Evolutionary conservation across 108 stramenopile genomes (phyloP), one percentile per base, ranked within the genome.

Genomic region (Epithemia pelagica): DNA sequence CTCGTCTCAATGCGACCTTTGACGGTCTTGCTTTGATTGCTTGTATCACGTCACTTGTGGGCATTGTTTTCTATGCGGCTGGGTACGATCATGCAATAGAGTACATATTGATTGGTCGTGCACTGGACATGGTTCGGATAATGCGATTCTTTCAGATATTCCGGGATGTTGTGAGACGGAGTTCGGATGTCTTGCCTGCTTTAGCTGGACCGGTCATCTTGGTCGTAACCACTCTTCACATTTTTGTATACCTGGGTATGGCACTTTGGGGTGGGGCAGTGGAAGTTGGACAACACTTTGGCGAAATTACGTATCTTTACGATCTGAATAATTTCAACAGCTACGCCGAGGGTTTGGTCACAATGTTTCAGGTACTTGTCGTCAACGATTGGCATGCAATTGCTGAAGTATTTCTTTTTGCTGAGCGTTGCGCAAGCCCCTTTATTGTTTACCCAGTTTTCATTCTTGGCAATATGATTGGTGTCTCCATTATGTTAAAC

Each of bases 311-410:
- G 21, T 79, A 79, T 0, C 30, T 74, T 1, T 86, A 86, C 68
- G 78, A 79, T 61, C 66, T 86, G 59, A 86, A 86, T 71, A 86
- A 86, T 32, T 86, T 86, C 77, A 86, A 86, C 58, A 58, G 61
- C 22, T 86, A 86, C 61, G 25, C 32, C 21, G 64, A 72, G 51
- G 84, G 84, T 28, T 31, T 86, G 62, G 70, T 86, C 7, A 80
- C 84, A 1, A 69, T 86, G 76, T 86, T 86, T 58, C 70, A 86
- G 30, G 59, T 86, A 22, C 33, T 82, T 21, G 79, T 82, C 52
- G 81, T 82, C 30, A 82, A 86, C 59, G 84, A 86, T 61, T 86
- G 84, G 84, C 81, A 80, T 46, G 76, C 74, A 0, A 75, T 86
- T 58, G 84, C 84, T 19, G 66, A 68, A 54, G 81, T 82, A 2